phyloP scores from a whole-genome alignment of 2,329 filamentous ascomycete species.

The Pseudogymnoascus sp. region DNA sequence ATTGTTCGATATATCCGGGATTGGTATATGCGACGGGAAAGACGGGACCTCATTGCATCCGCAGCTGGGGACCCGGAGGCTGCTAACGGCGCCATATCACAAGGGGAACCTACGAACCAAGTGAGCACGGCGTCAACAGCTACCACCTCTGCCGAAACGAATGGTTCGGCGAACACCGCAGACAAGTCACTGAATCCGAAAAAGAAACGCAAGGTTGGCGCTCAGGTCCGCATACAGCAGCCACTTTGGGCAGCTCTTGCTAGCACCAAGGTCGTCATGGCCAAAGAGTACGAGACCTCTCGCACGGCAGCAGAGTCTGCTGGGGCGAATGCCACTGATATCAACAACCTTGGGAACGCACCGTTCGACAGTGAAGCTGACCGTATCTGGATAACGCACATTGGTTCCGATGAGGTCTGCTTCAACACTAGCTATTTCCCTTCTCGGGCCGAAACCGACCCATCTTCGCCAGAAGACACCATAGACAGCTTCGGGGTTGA shows the following conservation, averaged over 20 bases:
- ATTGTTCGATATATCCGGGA: constrained; percentile 63
- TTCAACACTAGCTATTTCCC: constrained; percentile 66
- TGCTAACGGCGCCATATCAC: constrained; percentile 36
- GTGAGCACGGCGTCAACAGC: constrained; percentile 29
- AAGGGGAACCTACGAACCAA: not conserved
- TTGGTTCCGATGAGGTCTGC: constrained; percentile 69
- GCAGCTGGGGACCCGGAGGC: constrained; percentile 55
- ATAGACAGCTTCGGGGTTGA: constrained; percentile 44
- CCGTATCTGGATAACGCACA: constrained; percentile 75
- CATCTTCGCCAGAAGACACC: constrained; percentile 20
- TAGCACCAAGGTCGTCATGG: constrained; percentile 92
- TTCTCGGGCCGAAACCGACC: constrained; percentile 25
- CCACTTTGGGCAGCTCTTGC: constrained; percentile 91
- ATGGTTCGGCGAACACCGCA: constrained; percentile 28
- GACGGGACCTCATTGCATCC: constrained; percentile 42
- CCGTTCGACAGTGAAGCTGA: constrained; percentile 63
- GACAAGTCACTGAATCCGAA: constrained; percentile 54
- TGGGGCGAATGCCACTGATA: constrained; percentile 67
- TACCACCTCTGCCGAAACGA: constrained; percentile 44
- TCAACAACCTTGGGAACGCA: constrained; percentile 69
- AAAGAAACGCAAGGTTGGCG: constrained; percentile 84
- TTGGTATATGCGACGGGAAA: constrained; percentile 58
- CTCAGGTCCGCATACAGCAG: constrained; percentile 82
- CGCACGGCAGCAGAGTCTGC: constrained; percentile 66
- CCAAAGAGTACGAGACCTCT: constrained; percentile 83